Percentiles rank a stretch among this genome's conserved stretches.
Conservation (phyloP, 345 rosid genomes). For the Lepidium aucheri region DNA sequence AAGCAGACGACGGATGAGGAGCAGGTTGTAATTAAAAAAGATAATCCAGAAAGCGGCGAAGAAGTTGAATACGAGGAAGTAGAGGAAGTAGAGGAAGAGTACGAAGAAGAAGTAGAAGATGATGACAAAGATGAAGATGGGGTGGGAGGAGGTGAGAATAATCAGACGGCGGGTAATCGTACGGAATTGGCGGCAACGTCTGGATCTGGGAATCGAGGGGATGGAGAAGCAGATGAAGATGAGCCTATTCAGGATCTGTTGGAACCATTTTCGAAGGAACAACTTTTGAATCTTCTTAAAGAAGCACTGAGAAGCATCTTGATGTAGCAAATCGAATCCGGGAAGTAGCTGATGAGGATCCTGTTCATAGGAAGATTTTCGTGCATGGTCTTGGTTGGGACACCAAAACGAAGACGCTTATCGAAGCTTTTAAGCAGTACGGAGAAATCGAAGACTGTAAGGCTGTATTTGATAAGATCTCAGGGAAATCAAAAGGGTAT, state of each 20-base stretch:
- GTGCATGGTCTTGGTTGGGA: slow-evolving; percentile 89
- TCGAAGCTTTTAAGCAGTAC: slow-evolving; percentile 42
- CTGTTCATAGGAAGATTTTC: slow-evolving; percentile 65
- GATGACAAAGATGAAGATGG: slow-evolving; percentile 12
- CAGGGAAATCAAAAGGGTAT: slow-evolving; percentile 82
- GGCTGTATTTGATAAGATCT: slow-evolving; percentile 55
- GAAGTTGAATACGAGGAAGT: slow-evolving; percentile 33
- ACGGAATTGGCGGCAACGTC: slow-evolving; percentile 1
- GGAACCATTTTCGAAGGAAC: slow-evolving; percentile 63
- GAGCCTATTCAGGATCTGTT: slow-evolving; percentile 61
- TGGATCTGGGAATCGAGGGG: slow-evolving; percentile 24
- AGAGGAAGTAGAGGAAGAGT: slow-evolving; percentile 32
- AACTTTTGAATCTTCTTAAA: slow-evolving; percentile 37
- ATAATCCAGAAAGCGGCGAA: slow-evolving; percentile 17
- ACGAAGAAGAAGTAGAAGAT: slow-evolving; percentile 31
- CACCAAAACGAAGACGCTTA: slow-evolving; percentile 57
- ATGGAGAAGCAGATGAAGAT: slow-evolving; percentile 32
- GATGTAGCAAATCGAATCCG: slow-evolving; percentile 34
- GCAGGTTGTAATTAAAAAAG: slow-evolving; percentile 11
- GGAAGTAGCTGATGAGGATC: slow-evolving; percentile 53
- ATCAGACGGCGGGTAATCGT: neutral
- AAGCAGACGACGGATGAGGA: slow-evolving; percentile 11
- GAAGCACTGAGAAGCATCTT: slow-evolving; percentile 49
- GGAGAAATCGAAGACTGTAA: slow-evolving; percentile 82
- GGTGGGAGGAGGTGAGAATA: neutral